Base-by-base conservation (phyloP, 768 basidiomycete species). In the Hirschioporus abietinus region DNA sequence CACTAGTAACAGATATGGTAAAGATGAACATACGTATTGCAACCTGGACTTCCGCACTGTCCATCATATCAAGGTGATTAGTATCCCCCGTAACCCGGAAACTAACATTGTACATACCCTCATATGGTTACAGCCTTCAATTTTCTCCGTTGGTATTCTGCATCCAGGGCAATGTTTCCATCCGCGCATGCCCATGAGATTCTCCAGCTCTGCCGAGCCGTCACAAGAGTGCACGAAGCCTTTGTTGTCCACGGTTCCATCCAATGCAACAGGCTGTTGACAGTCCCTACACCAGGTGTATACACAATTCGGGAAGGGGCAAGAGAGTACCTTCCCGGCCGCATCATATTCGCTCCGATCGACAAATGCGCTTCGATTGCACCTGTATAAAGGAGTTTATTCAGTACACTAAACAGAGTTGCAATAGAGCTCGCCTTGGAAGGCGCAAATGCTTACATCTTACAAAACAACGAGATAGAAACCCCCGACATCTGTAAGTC, bases 141-240 rank as follows among this genome's bases (percentile, higher is more conserved):
- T 70, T 69, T 78, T 79, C 68, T 77, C 73, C 7, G 72, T 70
- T 0, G 76, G 74, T 6, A 77, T 79, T 63, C 67, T 73, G 68
- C 83, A 84, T 35, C 78, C 85, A 67, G 88, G 86, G 72, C 89
- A 90, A 64, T 81, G 80, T 67, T 84, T 86, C 88, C 88, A 89
- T 7, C 87, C 87, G n/a, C 79, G 75, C 70, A 77, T 68, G 42
- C 76, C 72, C 84, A 88, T 85, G 59, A 87, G 67, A 63, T 81
- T 74, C 4, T 82, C 79, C 8, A 88, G 77, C 70, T 88, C 88
- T 1, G 78, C 78, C 15, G 83, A 78, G 4, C 85, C 86, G 66
- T 88, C 87, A 72, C 88, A 89, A 0, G 84, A 84, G 72, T 88
- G 85, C 65, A 76, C 75, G 15, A 78, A 79, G 7, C 78, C 81